phyloP scores from a whole-genome alignment of 2,329 filamentous ascomycete genomes.

The Trichoderma hamatum region DNA sequence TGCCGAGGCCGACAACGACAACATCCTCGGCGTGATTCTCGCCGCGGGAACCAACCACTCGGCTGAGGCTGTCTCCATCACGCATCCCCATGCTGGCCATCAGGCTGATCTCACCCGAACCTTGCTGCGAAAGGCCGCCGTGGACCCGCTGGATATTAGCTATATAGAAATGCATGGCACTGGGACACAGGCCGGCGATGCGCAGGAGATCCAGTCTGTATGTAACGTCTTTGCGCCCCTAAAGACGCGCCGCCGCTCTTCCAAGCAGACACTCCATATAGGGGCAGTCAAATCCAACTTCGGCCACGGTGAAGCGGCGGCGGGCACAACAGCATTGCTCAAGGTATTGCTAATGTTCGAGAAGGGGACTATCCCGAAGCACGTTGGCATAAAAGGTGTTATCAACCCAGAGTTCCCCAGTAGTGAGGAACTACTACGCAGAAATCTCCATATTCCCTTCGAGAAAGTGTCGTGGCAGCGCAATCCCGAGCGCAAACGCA shows the following conservation, averaged over 20 bases:
- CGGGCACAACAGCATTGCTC: conserved; percentile 62
- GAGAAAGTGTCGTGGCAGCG: background rate
- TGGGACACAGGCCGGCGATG: conserved; percentile 85
- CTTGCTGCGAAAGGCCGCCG: conserved; percentile 70
- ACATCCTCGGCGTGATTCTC: conserved; percentile 71
- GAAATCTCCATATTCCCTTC: conserved; percentile 51
- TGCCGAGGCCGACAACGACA: conserved; percentile 76
- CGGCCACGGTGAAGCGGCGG: conserved; percentile 66
- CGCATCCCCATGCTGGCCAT: conserved; percentile 65
- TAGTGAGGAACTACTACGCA: conserved; percentile 56
- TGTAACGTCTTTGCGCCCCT: conserved; percentile 56
- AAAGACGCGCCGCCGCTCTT: conserved; percentile 49
- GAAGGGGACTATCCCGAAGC: conserved; percentile 63
- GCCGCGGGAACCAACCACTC: conserved; percentile 72
- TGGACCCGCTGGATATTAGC: conserved; percentile 75
- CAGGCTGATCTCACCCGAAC: conserved; percentile 64
- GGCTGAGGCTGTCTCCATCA: conserved; percentile 70
- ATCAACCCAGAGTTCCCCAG: conserved; percentile 62
- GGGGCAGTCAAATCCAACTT: conserved; percentile 68
- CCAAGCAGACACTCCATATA: conserved; percentile 59
- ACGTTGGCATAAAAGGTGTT: conserved; percentile 64
- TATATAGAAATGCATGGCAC: conserved; percentile 94
- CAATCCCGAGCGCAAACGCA: background rate
- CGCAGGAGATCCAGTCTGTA: conserved; percentile 80
- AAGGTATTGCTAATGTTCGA: conserved; percentile 68